Evolutionary conservation across 2,329 filamentous ascomycete genomes (phyloP), one percentile per base, ranked within the genome.

Genomic region (Colletotrichum tofieldiae): DNA sequence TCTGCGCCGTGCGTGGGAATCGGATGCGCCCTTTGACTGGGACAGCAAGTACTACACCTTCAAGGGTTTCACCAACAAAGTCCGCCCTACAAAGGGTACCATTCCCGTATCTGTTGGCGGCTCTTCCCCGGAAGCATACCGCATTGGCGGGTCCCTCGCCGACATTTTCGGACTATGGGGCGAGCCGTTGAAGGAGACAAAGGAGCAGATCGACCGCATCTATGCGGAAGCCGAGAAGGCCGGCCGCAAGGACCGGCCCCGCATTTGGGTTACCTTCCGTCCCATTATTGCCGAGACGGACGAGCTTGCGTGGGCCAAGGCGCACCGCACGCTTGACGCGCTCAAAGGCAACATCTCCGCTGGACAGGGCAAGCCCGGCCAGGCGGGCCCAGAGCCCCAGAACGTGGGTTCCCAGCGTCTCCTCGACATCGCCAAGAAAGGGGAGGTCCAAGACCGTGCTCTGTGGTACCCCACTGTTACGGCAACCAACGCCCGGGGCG

Each of bases 121-220:
- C 0, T 90, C 88, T 0, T 90, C 88, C 0, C 84, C 87, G 23
- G 88, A 88, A 5, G 89, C 89, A 0, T 91, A 91, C 78, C 86
- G 89, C 29, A 83, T 90, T 49, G 89, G 89, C 32, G 89, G 89
- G 37, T 81, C 85, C 0, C 82, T 90, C 2, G 89, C 85, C 37
- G 89, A 91, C 73, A 91, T 91, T 75, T 91, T 91, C 73, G 89
- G 89, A 0, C 85, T 91, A 5, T 91, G 89, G 89, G 89, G 89
- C 14, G 89, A 91, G 76, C 89, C 89, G 1, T 81, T 91, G 2
- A 90, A 90, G 79, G 89, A 91, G 77, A 91, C 89, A 0, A 89
- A 88, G 79, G 83, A 91, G 76, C 89, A 91, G 77, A 90, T 91
- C 74, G 87, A 90, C 73, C 84, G 85, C 26, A 88, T 91, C 77